These are phyloP conservation scores for Mucor indicus DNA, from an alignment of 371 early-diverging fungal species.

Conservation along the genomic window DNA sequence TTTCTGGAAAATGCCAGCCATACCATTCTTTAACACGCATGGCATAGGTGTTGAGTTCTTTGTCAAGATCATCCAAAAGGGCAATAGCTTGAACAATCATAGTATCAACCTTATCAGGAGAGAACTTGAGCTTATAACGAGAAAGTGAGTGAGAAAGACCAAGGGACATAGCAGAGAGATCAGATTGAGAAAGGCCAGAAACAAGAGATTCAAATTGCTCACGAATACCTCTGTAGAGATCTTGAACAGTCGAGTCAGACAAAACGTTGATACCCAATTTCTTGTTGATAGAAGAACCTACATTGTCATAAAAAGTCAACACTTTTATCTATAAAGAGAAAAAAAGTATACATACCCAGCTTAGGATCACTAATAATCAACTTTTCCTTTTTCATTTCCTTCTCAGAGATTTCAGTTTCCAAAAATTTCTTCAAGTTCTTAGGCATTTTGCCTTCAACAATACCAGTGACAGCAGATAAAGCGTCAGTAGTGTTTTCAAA, in stretches of 20 bases:
- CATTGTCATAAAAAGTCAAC: background rate
- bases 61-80: constrained; percentile 91
- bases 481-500: constrained; percentile 97
- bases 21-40: constrained; percentile 98
- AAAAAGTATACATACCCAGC: constrained; percentile 67
- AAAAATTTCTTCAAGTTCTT: constrained; percentile 92
- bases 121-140: constrained; percentile 90
- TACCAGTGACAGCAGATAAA: constrained; percentile 89
- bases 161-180: constrained; percentile 85
- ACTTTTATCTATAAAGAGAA: background rate
- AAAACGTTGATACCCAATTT: constrained; percentile 90
- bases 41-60: constrained; percentile 95
- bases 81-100: constrained; percentile 96
- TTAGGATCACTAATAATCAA: constrained; percentile 92
- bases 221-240: constrained; percentile 94
- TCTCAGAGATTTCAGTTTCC: constrained; percentile 73
- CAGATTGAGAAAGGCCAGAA: constrained; percentile 67
- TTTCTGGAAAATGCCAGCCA: constrained; percentile 93
- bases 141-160: constrained; percentile 81
- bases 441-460: constrained; percentile 93
- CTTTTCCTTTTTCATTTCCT: constrained; percentile 86
- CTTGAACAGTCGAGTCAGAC: constrained; percentile 81
- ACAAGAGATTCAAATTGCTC: constrained; percentile 72
- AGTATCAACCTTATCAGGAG: constrained; percentile 90
- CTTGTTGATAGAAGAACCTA: constrained; percentile 83